Base-by-base conservation (phyloP, 805 yeast genomes). In the Maudiozyma serrabonitensis region DNA sequence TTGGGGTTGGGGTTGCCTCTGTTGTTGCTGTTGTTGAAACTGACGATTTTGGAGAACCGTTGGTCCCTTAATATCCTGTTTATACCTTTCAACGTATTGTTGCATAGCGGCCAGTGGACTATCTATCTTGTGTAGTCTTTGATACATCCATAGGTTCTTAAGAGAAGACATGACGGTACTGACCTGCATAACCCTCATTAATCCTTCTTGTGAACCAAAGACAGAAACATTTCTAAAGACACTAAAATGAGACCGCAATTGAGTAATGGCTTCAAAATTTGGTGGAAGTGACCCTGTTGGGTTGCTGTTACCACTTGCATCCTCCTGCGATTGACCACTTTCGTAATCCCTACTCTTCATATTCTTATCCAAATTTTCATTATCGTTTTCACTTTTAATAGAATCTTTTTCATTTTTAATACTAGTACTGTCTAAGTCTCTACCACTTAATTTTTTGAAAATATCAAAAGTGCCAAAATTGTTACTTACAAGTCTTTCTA, bases 141-240 rank as follows among this genome's bases (percentile, higher is more conserved):
- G 75, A 55, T 73, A 79, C 11, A 73, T 69, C 80, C 86, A 80
- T 50, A 88, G 67, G 12, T 85, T 81, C 50, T 78, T 75, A 54
- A 87, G 72, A 51, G 81, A 79, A 0, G 89, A 74, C 87, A 88
- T 84, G 6, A 84, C 82, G 62, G 86, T 93, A 43, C 89, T 76
- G 3, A 86, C 79, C 64, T 87, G 91, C 70, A 87, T 67, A 21
- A 82, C 73, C 51, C 91, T 70, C 80, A 86, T 76, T 8, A 85
- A 81, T 39, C 75, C 74, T 45, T 77, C 81, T 47, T 80, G 80
- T 7, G 85, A 64, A 0, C 95, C 95, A 53, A 76, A 76, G 48
- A 75, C 75, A 6, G 81, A 70, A 49, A 81, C 67, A 39, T 69
- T 68, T 45, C 72, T 69, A 53, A 72, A 73, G 0, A 81, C 80